phyloP scores from a whole-genome alignment of 2,329 filamentous ascomycete genomes.

The Colletotrichum somersetense region DNA sequence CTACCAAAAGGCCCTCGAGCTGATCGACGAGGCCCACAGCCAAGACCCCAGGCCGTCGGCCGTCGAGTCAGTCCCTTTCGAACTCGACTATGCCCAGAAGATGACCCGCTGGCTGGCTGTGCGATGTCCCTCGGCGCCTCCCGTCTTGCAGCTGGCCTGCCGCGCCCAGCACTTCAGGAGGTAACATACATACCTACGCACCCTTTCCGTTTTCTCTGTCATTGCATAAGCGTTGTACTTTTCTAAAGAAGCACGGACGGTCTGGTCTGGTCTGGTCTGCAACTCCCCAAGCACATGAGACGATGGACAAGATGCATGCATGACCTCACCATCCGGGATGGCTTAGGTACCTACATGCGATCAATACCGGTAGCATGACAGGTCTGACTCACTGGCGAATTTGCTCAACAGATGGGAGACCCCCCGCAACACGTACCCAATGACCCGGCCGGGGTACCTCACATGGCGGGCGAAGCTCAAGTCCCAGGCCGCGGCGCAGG shows the following conservation, averaged over 20 bases:
- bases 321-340: neutral
- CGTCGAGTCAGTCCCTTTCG: conserved; percentile 72
- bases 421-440: conserved; percentile 78
- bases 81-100: conserved; percentile 84
- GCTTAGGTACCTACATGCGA: neutral
- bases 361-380: neutral
- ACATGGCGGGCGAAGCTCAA: conserved; percentile 83
- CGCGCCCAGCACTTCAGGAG: conserved; percentile 87
- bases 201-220: neutral
- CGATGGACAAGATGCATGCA: conserved; percentile 5
- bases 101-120: conserved; percentile 80
- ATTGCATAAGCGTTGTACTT: neutral
- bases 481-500: conserved; percentile 68
- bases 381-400: conserved; percentile 30
- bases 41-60: conserved; percentile 54
- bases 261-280: neutral
- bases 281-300: neutral
- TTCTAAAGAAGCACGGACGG: neutral
- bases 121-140: conserved; percentile 72
- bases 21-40: conserved; percentile 76
- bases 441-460: conserved; percentile 81
- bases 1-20: conserved; percentile 67
- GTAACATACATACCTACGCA: conserved; percentile 47
- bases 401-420: conserved; percentile 75
- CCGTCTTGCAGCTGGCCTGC: conserved; percentile 79